phyloP scores from a whole-genome alignment of 306 rosid species.

The Hippophae rhamnoides region DNA sequence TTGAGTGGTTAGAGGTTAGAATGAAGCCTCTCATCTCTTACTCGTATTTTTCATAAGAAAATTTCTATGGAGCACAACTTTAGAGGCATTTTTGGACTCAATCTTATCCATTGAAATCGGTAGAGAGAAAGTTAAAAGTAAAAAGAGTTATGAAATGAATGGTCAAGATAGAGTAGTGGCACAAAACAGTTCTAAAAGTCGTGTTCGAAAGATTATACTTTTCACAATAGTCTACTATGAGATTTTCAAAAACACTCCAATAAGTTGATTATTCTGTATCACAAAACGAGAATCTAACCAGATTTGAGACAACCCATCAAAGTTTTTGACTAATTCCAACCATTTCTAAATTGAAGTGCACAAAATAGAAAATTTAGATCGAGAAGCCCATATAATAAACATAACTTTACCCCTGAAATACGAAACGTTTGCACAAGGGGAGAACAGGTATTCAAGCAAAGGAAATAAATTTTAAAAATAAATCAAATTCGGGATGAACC shows the following conservation, averaged over 20 bases:
- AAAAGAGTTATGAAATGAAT: too few species aligned
- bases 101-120: too few species aligned
- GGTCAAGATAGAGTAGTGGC: too few species aligned
- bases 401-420: not conserved
- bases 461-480: not conserved
- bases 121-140: too few species aligned
- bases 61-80: too few species aligned
- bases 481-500: not conserved
- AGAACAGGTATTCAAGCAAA: not conserved
- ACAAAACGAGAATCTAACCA: constrained; percentile 1
- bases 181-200: too few species aligned
- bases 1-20: constrained; percentile 27
- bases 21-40: not conserved
- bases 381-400: not conserved
- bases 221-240: constrained; percentile 13
- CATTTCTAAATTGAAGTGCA: not conserved
- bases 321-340: not conserved
- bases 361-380: too few species aligned
- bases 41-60: too few species aligned
- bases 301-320: not conserved
- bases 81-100: too few species aligned
- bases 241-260: constrained; percentile 7
- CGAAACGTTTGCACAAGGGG: not conserved
- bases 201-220: not conserved
- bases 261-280: not conserved